Percentiles rank a stretch among this genome's conserved stretches.
phyloP scores from a whole-genome alignment of 805 yeast genomes.

The Wilhelminamyces savonicus region DNA sequence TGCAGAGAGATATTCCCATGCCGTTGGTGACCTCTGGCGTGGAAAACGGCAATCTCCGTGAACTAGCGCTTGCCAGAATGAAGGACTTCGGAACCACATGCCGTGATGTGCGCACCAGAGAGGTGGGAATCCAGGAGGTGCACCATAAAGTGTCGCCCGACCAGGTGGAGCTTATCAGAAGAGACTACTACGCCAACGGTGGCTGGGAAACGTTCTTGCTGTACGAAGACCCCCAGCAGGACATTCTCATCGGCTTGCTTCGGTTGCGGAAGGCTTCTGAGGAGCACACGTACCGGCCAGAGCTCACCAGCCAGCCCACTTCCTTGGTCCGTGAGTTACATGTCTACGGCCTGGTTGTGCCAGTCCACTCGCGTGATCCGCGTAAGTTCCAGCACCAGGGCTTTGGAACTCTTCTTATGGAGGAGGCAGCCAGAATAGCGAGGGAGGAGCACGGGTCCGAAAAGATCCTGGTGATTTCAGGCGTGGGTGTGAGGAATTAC shows the following conservation, averaged over 20 bases:
- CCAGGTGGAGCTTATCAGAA: constrained; percentile 89
- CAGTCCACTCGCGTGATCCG: constrained; percentile 93
- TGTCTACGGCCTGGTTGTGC: constrained; percentile 96
- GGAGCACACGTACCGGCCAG: constrained; percentile 86
- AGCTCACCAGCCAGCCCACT: constrained; percentile 75
- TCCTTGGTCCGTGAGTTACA: constrained; percentile 96
- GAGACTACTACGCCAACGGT: constrained; percentile 96
- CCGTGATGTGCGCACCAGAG: constrained; percentile 94
- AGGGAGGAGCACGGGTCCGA: constrained; percentile 89
- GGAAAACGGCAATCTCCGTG: constrained; percentile 94
- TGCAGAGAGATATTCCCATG: constrained; percentile 98
- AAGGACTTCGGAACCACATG: constrained; percentile 95
- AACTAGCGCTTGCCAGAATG: constrained; percentile 94
- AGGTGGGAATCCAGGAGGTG: constrained; percentile 97
- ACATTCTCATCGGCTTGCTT: constrained; percentile 85
- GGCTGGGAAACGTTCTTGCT: constrained; percentile 98
- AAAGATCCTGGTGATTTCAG: constrained; percentile 90
- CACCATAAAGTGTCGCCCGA: constrained; percentile 96
- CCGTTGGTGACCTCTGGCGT: constrained; percentile 97
- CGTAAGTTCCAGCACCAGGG: constrained; percentile 99
- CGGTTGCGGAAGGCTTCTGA: constrained; percentile 85
- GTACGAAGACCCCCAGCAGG: constrained; percentile 96
- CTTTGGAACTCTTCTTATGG: constrained; percentile 95
- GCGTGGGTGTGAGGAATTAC: constrained; percentile 96
- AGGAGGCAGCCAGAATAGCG: constrained; percentile 95